phyloP scores from a whole-genome alignment of 1,139 yeast genomes.

The Pichia sp. region DNA sequence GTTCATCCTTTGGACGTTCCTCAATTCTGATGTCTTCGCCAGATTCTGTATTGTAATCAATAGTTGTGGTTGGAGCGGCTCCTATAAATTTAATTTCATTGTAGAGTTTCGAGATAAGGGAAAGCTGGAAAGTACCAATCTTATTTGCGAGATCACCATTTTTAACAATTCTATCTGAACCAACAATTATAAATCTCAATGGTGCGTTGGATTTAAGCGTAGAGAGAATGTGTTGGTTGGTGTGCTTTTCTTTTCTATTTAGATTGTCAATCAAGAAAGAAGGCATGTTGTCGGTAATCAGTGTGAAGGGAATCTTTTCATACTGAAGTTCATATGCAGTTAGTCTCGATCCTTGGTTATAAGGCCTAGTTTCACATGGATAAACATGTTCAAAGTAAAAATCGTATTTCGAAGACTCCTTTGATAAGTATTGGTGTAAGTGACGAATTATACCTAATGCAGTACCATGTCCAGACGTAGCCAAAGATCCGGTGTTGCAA shows the following conservation, averaged over 20 bases:
- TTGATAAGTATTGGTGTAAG: conserved; percentile 32
- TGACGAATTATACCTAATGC: conserved; percentile 90
- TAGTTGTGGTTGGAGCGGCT: conserved; percentile 92
- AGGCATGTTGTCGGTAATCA: conserved; percentile 90
- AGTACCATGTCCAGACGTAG: conserved; percentile 97
- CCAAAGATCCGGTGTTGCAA: conserved; percentile 83
- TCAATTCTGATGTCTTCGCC: conserved; percentile 82
- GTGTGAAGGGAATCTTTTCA: conserved; percentile 80
- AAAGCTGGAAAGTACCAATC: conserved; percentile 91
- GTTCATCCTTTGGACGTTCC: conserved; percentile 75
- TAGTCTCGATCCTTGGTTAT: conserved; percentile 90
- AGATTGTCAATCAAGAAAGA: conserved; percentile 53
- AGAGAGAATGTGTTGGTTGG: conserved; percentile 10
- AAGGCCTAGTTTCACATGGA: conserved; percentile 93
- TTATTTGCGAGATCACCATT: conserved; percentile 97
- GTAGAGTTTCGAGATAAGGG: conserved; percentile 51
- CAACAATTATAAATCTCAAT: conserved; percentile 85
- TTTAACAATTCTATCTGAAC: conserved; percentile 91
- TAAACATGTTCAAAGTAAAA: conserved; percentile 53
- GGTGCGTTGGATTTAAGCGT: conserved; percentile 38
- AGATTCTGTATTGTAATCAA: conserved; percentile 56
- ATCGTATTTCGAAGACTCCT: conserved; percentile 26
- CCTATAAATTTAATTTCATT: conserved; percentile 71
- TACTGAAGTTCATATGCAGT: conserved; percentile 87
- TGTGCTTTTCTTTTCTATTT: conserved; percentile 17